Evolutionary conservation across 352 stramenopile genomes (phyloP), one percentile per base, ranked within the genome.

Genomic region (Pythium aquatile): DNA sequence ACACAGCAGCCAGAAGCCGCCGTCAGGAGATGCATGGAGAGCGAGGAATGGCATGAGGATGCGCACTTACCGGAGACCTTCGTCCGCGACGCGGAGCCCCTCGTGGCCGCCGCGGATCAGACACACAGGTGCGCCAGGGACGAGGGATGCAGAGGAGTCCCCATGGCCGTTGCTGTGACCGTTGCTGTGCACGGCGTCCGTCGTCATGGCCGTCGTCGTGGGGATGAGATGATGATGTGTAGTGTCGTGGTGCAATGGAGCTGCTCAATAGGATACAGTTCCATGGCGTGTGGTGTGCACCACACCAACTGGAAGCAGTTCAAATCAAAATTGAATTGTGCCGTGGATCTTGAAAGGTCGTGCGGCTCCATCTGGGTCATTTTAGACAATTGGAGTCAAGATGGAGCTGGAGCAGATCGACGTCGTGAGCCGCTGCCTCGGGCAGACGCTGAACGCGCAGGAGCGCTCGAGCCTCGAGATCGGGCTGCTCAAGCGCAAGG

Each of bases 321-420:
- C 29, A 59, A 68, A 59, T 64, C 55, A 59, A 53, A 64, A 51
- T 39, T 69, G 63, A 69, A 69, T 69, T 60, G 63, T 47, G 8
- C 14, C 0, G 9, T 17, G n/a, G 49, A 66, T 66, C 61, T 42
- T 61, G 52, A 66, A 66, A 66, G 61, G 61, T 56, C 61, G 53
- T 44, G 11, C 0, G 24, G 10, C 20, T 24, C 20, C 39, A n/a
- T 3, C 13, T 13, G 29, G 39, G n/a, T 33, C 42, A 2, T 8
- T 1, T 35, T 35, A 35, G 32, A 35, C 2, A 52, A 7, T 61
- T 44, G 16, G 16, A 28, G 26, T 39, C 29, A 56, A 17, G 5
- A 91, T 92, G 83, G 85, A 94, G 61, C 70, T 94, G 49, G 81
- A 91, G 61, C 80, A 92, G 11, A 49, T 94, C 37, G 83, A 91